A percentile compares a stretch with the other conserved stretches of the same genome.
These are phyloP conservation scores for Malus hybrid DNA, from an alignment of 331 rosid genomes.

Conservation along the genomic window DNA sequence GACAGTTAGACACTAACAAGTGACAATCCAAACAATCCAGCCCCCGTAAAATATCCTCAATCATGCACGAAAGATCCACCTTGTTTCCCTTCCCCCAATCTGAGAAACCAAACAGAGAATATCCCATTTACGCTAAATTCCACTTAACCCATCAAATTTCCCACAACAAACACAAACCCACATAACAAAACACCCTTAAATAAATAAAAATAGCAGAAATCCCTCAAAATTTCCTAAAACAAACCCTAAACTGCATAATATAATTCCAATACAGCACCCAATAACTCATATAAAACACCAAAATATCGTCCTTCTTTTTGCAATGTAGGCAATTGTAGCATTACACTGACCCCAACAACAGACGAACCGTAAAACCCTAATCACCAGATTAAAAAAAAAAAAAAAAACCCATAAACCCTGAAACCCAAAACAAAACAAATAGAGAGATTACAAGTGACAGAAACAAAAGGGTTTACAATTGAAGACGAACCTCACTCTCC, in stretches of 20 bases:
- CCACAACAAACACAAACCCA: background rate
- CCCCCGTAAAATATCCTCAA: too few relatives aligned
- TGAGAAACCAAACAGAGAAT: too few relatives aligned
- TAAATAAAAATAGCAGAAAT: background rate
- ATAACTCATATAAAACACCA: background rate
- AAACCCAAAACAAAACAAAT: background rate
- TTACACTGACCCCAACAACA: background rate
- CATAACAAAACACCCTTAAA: background rate
- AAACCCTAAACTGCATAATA: background rate
- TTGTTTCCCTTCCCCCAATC: too few relatives aligned
- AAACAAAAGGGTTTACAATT: background rate
- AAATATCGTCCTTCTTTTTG: background rate
- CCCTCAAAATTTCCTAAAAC: background rate
- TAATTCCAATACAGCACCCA: background rate
- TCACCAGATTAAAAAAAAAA: background rate
- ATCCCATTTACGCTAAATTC: background rate
- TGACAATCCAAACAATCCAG: too few relatives aligned
- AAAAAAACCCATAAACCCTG: background rate
- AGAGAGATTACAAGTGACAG: background rate
- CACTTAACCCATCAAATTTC: background rate
- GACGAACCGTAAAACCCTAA: background rate
- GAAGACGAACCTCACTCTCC: conserved; percentile 64
- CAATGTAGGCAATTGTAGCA: background rate
- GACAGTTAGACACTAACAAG: too few relatives aligned
- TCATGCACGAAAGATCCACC: too few relatives aligned